Base-by-base conservation (phyloP, 768 basidiomycete genomes). In the Amanita muscaria region DNA sequence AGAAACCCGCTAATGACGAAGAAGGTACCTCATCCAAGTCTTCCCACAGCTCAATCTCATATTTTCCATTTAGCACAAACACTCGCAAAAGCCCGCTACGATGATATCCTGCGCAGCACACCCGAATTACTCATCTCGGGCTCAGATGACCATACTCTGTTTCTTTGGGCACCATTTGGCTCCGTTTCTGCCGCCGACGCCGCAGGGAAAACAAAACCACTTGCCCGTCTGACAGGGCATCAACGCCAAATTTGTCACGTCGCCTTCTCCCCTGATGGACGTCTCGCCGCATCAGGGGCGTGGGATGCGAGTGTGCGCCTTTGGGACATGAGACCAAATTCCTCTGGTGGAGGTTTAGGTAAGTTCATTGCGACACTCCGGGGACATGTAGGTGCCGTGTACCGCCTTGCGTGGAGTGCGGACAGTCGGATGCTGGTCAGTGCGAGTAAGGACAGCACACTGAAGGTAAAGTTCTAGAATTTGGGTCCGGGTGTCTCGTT, bases 141-240 rank as follows among this genome's bases (percentile, higher is more conserved):
- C 16, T 97, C 93, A 3, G 93, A 99, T 60, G 94, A 99, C 61
- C 94, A 97, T 62, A 99, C 94, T 0, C 79, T 97, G 40, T 97
- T 93, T 76, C 76, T 99, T 10, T 97, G 92, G 94, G 85, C 89
- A 24, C 68, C 82, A 32, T 86, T 90, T 69, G 70, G 79, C 15
- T 68, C 70, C 42, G 62, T 59, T 38, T 66, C 56, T 2, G 55
- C 59, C 2, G 44, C 56, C 16, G 62, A 10, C 14, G 3, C 44
- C 21, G 15, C 24, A 2, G 15, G 36, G 3, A 47, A 47, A 37
- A 34, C 63, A 30, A 72, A 72, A 51, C 70, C 75, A 42, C 44
- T 71, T 14, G 76, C 88, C 6, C 74, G 94, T 12, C 67, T 97
- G 14, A 92, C 89, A 2, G 94, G 94, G 1, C 94, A 99, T 64